A percentile compares a stretch with the other conserved stretches of the same genome.
Conservation (phyloP, 495 filamentous ascomycete genomes). For the Penicillium cinerascens region DNA sequence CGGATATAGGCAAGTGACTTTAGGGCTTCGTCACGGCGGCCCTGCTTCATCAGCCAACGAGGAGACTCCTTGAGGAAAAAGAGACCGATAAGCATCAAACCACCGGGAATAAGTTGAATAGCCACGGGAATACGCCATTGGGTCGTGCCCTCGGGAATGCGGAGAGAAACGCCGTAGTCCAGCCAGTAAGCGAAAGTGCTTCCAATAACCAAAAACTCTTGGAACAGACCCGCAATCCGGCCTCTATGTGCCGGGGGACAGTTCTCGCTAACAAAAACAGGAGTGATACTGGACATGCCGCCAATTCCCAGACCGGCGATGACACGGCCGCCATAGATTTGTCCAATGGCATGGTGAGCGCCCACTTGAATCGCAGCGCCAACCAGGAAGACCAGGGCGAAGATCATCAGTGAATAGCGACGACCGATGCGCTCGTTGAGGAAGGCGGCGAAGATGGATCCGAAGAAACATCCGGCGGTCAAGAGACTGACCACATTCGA, state of each 20-base stretch:
- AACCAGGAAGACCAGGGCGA: constrained; percentile 55
- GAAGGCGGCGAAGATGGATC: constrained; percentile 56
- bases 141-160: constrained; percentile 34
- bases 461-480: constrained; percentile 67
- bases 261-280: constrained; percentile 50
- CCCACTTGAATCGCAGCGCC: constrained; percentile 61
- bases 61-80: constrained; percentile 54
- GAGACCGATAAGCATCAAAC: constrained; percentile 46
- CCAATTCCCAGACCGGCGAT: constrained; percentile 43
- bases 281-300: constrained; percentile 45
- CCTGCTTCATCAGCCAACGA: constrained; percentile 52
- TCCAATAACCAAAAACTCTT: constrained; percentile 29
- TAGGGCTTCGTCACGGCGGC: constrained; percentile 43
- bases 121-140: constrained; percentile 55
- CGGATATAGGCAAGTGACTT: constrained; percentile 42
- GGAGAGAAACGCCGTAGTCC: constrained; percentile 50
- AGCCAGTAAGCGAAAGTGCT: constrained; percentile 43
- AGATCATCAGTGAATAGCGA: constrained; percentile 54
- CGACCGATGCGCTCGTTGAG: constrained; percentile 58
- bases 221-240: constrained; percentile 38
- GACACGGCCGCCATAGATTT: constrained; percentile 43
- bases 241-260: constrained; percentile 40
- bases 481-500: constrained; percentile 60
- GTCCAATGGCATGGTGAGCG: constrained; percentile 31
- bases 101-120: constrained; percentile 52